Percentiles rank a stretch among this genome's conserved stretches.
Conservation (phyloP, 805 yeast genomes). For the Myxozyma sirexii region DNA sequence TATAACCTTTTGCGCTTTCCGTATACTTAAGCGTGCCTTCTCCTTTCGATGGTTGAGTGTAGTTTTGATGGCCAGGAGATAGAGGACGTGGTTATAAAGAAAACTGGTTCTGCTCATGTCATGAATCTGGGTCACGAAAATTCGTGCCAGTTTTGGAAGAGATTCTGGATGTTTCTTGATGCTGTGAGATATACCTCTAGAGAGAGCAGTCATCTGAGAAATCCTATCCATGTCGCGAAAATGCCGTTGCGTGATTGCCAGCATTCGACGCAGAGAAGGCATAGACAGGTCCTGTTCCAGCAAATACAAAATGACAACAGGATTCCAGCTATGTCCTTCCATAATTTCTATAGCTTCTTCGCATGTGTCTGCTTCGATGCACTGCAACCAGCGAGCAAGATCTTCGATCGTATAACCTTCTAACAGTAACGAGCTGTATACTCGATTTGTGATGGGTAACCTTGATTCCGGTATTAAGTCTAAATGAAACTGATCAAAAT, state of each 20-base stretch:
- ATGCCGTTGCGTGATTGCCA: constrained; percentile 3
- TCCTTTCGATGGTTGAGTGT: not conserved
- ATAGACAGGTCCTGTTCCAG: constrained; percentile 6
- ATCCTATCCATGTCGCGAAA: constrained; percentile 1
- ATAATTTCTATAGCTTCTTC: constrained; percentile 10
- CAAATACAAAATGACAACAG: constrained; percentile 12
- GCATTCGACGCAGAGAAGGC: not conserved
- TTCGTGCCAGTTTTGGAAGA: constrained; percentile 6
- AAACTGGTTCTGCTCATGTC: constrained; percentile 7
- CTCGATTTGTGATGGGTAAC: not conserved
- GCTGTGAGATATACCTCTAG: constrained; percentile 7
- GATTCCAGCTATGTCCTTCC: constrained; percentile 20
- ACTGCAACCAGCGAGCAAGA: constrained; percentile 17
- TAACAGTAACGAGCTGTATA: not conserved
- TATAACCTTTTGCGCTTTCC: constrained; percentile 14
- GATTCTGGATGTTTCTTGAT: not conserved
- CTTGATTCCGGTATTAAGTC: not conserved
- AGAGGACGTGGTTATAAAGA: constrained; percentile 17
- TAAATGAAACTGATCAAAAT: constrained; percentile 9
- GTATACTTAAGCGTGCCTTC: not conserved
- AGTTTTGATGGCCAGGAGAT: constrained; percentile 9
- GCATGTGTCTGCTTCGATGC: constrained; percentile 11
- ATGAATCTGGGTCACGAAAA: constrained; percentile 12
- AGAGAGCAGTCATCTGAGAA: constrained; percentile 16
- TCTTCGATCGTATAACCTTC: constrained; percentile 11